phyloP scores from a whole-genome alignment of 352 stramenopile species.

The Phytophthora sp. region DNA sequence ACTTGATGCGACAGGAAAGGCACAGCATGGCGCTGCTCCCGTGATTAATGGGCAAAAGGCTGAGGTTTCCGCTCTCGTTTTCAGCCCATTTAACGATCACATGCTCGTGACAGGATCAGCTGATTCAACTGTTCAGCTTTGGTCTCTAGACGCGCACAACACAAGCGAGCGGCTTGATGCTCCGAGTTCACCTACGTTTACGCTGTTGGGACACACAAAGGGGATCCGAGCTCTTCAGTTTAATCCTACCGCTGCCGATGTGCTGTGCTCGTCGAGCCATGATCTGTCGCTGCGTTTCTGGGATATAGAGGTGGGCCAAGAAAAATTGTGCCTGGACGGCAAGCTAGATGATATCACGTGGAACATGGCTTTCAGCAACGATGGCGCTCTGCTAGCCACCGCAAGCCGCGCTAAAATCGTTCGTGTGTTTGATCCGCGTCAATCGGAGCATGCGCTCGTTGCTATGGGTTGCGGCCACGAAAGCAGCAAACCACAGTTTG shows the following conservation, averaged over 20 bases:
- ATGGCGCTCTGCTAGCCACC: conserved; percentile 70
- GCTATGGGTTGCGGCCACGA: conserved; percentile 77
- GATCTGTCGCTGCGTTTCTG: conserved; percentile 79
- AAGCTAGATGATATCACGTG: conserved; percentile 81
- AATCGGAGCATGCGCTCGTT: conserved; percentile 48
- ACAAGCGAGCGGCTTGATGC: conserved; percentile 4
- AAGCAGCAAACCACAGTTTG: conserved; percentile 72
- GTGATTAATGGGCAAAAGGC: conserved; percentile 76
- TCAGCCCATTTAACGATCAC: conserved; percentile 59
- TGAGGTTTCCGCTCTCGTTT: conserved; percentile 66
- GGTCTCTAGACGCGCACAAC: conserved; percentile 39
- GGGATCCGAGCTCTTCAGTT: conserved; percentile 65
- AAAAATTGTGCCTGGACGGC: conserved; percentile 44
- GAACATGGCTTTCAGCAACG: conserved; percentile 74
- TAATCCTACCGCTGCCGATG: conserved; percentile 63
- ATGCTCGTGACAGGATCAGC: conserved; percentile 65
- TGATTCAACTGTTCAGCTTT: conserved; percentile 69
- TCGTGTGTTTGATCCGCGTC: conserved; percentile 75
- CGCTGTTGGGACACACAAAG: conserved; percentile 58
- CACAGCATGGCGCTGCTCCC: conserved; percentile 35
- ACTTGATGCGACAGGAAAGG: conserved; percentile 52
- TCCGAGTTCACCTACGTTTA: conserved; percentile 16
- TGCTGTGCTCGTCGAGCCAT: conserved; percentile 63
- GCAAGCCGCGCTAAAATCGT: conserved; percentile 75
- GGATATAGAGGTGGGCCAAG: conserved; percentile 63